Evolutionary conservation across 768 basidiomycete species (phyloP), one percentile per base, ranked within the genome.

Genomic region (Kwoniella shandongensis): DNA sequence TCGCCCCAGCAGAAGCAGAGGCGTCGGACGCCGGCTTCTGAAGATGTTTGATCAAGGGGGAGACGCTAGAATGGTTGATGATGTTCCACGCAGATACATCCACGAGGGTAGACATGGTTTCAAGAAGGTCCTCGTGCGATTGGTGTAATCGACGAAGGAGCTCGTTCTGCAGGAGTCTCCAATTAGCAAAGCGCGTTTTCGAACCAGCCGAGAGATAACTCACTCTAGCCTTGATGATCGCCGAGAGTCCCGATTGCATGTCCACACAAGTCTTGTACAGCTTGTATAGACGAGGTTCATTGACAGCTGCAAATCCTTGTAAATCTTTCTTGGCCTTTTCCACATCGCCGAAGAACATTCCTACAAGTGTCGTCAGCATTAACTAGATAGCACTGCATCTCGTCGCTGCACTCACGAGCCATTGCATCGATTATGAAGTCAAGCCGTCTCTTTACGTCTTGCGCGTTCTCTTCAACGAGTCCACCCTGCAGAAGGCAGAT

Each of bases 231-330:
- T 93, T 97, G 56, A 87, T 80, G 8, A 93, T 79, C 4, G 81
- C 80, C 75, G 88, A 90, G 23, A 97, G 76, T 69, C 93, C 89
- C 0, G 88, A 86, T 66, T 91, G 87, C 0, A 87, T 80, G 73
- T 96, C 91, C 79, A 89, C 81, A 63, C 88, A 86, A 0, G 82
- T 86, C 74, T 85, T 87, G 38, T 92, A 79, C 11, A 92, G 79
- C 75, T 87, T 91, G 80, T 91, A 97, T 7, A 93, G 79, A 36
- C 91, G 82, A 22, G 81, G 81, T 71, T 94, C 91, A 72, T 98
- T 97, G 40, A 86, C 77, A 57, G 87, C 88, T 0, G 93, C 92
- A 64, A 98, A 99, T 0, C 82, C 75, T 13, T 83, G 79, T 18
- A 99, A 76, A 70, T 97, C 94, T 58, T 89, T 89, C 1, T 79